Evolutionary conservation across 179 eudicot genomes (phyloP).

Genomic region (Spergularia azorica): DNA sequence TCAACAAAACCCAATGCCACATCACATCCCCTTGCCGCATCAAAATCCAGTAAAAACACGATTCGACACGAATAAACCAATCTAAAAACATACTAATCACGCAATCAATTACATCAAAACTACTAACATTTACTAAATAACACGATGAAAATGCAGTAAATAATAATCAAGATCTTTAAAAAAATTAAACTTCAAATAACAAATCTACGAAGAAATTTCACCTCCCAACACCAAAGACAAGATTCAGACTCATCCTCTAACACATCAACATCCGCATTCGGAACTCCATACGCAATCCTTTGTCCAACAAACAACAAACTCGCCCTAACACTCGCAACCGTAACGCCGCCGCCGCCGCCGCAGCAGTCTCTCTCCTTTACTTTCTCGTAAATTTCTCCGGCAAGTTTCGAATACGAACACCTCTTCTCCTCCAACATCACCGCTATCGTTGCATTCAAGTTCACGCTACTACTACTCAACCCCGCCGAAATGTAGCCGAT

Average conservation of each 20-base stretch:
- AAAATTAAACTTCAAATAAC: too few relatives aligned
- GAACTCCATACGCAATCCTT: slow-evolving; percentile 64
- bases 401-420: slow-evolving; percentile 58
- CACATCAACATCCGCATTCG: slow-evolving; percentile 62
- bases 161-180: too few relatives aligned
- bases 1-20: too few relatives aligned
- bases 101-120: too few relatives aligned
- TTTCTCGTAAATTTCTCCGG: slow-evolving; percentile 50
- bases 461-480: slow-evolving; percentile 8
- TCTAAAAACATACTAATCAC: too few relatives aligned
- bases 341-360: slow-evolving; percentile 31
- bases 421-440: slow-evolving; percentile 76
- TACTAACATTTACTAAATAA: too few relatives aligned
- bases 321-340: slow-evolving; percentile 63
- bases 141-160: too few relatives aligned
- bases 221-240: slow-evolving; percentile 87
- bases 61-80: too few relatives aligned
- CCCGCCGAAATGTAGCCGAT: too few relatives aligned
- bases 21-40: too few relatives aligned
- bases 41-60: too few relatives aligned
- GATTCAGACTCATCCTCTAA: slow-evolving; percentile 73
- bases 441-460: slow-evolving; percentile 59
- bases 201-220: background rate
- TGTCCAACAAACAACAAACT: slow-evolving; percentile 70
- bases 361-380: slow-evolving; percentile 48